phyloP scores from a whole-genome alignment of 495 filamentous ascomycete genomes.

The Penicillium robsamsonii region DNA sequence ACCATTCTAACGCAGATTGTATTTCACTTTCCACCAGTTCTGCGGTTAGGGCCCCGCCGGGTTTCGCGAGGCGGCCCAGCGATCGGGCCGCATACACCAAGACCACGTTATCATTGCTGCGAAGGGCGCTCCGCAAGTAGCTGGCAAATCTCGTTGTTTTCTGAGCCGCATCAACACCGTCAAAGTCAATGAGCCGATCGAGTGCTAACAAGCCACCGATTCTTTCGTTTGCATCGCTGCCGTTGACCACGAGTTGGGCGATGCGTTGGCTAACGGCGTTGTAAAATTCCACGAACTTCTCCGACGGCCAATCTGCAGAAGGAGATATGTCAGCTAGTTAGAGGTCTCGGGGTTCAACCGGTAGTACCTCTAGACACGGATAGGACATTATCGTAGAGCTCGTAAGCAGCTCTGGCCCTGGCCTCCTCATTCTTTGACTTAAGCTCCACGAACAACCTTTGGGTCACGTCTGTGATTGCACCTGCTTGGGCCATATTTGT shows the following conservation, averaged over 20 bases:
- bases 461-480: slow-evolving; percentile 47
- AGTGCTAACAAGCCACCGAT: slow-evolving; percentile 90
- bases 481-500: slow-evolving; percentile 52
- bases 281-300: slow-evolving; percentile 77
- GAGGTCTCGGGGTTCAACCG: background rate
- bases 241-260: slow-evolving; percentile 68
- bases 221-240: slow-evolving; percentile 79
- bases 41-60: slow-evolving; percentile 90
- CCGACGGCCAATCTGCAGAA: slow-evolving; percentile 65
- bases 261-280: slow-evolving; percentile 74
- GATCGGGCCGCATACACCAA: slow-evolving; percentile 86
- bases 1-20: slow-evolving; percentile 89
- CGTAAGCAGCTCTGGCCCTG: slow-evolving; percentile 50
- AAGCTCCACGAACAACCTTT: slow-evolving; percentile 50
- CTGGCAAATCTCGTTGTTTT: slow-evolving; percentile 92
- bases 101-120: slow-evolving; percentile 82
- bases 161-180: slow-evolving; percentile 87
- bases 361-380: slow-evolving; percentile 49
- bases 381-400: slow-evolving; percentile 51
- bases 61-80: slow-evolving; percentile 82
- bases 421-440: slow-evolving; percentile 55
- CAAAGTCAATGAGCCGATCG: slow-evolving; percentile 89
- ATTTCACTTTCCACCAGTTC: slow-evolving; percentile 97
- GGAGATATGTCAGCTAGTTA: slow-evolving; percentile 10
- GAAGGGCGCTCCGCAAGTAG: slow-evolving; percentile 80